Percentiles rank a stretch among this genome's conserved stretches.
These are phyloP conservation scores for Davidsoniella eucalypti DNA, from an alignment of 2,329 filamentous ascomycete genomes.

Conservation along the genomic window DNA sequence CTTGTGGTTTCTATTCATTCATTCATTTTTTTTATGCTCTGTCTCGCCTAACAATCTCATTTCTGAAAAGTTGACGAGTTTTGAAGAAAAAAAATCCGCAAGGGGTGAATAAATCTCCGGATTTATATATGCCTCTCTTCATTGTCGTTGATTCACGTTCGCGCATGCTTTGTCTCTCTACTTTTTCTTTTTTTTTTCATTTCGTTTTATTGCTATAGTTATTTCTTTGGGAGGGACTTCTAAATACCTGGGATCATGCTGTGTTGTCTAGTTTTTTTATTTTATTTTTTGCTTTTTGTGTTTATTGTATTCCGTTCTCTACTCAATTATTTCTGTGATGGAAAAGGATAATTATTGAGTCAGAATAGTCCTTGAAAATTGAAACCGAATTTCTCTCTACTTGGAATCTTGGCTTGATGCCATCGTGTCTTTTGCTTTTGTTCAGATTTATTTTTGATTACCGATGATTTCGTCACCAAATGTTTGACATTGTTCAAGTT, in stretches of 20 bases:
- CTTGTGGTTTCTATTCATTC: slow-evolving; percentile 12
- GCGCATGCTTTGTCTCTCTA: slow-evolving; percentile 9
- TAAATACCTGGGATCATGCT: not conserved
- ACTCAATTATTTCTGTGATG: not conserved
- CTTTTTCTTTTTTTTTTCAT: not conserved
- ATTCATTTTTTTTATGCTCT: too few species aligned
- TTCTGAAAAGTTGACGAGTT: slow-evolving; percentile 10
- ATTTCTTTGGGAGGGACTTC: not conserved
- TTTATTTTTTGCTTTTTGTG: not conserved
- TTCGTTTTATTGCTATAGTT: not conserved
- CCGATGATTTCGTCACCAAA: too few species aligned
- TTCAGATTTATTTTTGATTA: too few species aligned
- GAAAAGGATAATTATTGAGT: too few species aligned
- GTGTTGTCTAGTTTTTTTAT: not conserved
- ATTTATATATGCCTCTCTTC: too few species aligned
- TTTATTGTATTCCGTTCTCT: not conserved
- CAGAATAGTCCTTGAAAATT: too few species aligned
- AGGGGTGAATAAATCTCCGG: slow-evolving; percentile 9
- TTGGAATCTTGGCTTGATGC: too few species aligned
- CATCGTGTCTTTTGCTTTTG: too few species aligned
- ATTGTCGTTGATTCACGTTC: too few species aligned
- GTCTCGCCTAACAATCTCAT: too few species aligned
- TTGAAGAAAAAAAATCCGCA: slow-evolving; percentile 9
- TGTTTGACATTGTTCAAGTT: too few species aligned
- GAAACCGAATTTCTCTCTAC: too few species aligned